Evolutionary conservation across 352 stramenopile genomes (phyloP), one percentile per base, ranked within the genome.

Genomic region (Globisporangium orthogonon): DNA sequence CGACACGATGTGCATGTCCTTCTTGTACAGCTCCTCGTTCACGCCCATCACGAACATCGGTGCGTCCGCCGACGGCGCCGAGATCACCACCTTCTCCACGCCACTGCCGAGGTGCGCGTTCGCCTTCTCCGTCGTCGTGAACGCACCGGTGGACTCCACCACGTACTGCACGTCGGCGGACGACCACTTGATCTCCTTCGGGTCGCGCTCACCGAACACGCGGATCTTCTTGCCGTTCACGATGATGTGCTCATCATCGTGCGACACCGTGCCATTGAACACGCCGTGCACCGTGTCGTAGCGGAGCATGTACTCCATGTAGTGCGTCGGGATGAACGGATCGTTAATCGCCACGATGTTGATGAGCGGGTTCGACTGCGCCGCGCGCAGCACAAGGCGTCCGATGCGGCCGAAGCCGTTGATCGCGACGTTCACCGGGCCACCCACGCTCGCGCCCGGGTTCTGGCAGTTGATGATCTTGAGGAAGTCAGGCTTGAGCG

Each of bases 361-460:
- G 63, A 96, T 88, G 14, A 89, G 56, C 13, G 86, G 86, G 69
- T 96, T 96, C 31, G 61, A 70, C 82, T 93, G 66, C 30, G 94
- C 92, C 44, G 93, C 89, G 52, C 96, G 91, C 58, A 98, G 87
- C 49, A 99, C 96, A 40, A 99, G 83, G 82, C 97, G 89, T 47
- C 97, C 97, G 60, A 99, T 99, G 64, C 97, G 93, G 58, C 97
- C 97, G 68, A 99, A 99, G 48, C 97, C 97, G 71, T 99, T 99
- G 86, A 99, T 99, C 58, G 92, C 97, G 37, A 99, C 75, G 70
- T 97, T 98, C 65, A 98, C 79, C 48, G 69, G 68, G 30, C 83
- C 76, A 41, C 81, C 76, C 2, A 83, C 74, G 41, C 71, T 81
- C 18, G 53, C 54, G 15, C 52, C 77, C 7, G 78, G 76, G 63